Evolutionary conservation across 2,329 filamentous ascomycete species (phyloP).

Genomic region (Beauveria rudraprayagi): DNA sequence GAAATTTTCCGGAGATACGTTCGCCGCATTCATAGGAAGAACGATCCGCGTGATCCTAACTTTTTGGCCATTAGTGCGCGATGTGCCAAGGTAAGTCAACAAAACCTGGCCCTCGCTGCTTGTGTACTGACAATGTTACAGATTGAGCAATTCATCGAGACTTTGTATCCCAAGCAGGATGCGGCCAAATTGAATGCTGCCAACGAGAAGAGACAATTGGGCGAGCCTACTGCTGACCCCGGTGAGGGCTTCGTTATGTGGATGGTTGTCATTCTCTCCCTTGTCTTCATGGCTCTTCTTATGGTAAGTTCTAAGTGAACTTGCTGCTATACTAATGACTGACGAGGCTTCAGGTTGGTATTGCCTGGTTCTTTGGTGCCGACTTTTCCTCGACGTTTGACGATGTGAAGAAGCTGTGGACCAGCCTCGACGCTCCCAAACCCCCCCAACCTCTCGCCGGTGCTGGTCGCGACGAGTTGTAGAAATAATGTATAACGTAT

Average conservation of each 20-base stretch:
- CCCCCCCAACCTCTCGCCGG: constrained; percentile 18
- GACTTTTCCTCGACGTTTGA: constrained; percentile 55
- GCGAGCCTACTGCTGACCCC: constrained; percentile 40
- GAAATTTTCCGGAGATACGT: constrained; percentile 73
- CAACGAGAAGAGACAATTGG: constrained; percentile 28
- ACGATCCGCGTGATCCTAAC: constrained; percentile 86
- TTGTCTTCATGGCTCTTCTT: constrained; percentile 60
- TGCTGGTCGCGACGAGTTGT: constrained; percentile 29
- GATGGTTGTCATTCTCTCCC: constrained; percentile 55
- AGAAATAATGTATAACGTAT: constrained; percentile 8
- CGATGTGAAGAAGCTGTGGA: constrained; percentile 17
- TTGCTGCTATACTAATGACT: neutral
- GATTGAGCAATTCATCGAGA: constrained; percentile 95
- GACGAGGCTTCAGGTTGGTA: constrained; percentile 50
- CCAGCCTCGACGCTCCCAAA: constrained; percentile 14
- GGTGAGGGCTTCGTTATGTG: constrained; percentile 60
- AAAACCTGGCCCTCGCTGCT: neutral
- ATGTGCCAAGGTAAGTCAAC: constrained; percentile 64
- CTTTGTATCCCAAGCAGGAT: constrained; percentile 79
- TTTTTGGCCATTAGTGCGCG: constrained; percentile 86
- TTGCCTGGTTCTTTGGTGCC: constrained; percentile 74
- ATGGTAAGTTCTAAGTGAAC: constrained; percentile 58
- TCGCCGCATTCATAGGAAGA: constrained; percentile 83
- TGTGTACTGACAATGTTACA: constrained; percentile 27
- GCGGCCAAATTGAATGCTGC: constrained; percentile 47